phyloP scores from a whole-genome alignment of 441 rosid genomes.

The Rhodomyrtus psidioides region DNA sequence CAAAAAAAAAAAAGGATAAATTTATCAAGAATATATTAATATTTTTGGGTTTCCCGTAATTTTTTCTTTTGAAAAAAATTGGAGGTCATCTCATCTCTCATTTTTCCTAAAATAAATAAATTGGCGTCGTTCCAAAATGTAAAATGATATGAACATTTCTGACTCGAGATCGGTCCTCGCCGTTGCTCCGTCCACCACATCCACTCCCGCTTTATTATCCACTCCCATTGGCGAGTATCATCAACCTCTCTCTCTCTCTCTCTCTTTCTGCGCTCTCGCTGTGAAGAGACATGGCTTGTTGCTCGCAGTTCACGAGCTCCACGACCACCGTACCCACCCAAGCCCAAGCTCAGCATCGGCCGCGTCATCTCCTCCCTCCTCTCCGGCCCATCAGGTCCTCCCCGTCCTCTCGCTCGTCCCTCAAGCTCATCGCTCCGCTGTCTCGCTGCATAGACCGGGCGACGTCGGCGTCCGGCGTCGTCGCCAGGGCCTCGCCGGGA shows the following conservation, averaged over 20 bases:
- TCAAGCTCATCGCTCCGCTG: not conserved
- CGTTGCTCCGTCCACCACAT: not conserved
- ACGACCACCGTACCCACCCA: not conserved
- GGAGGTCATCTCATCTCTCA: no score
- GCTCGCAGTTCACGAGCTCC: not conserved
- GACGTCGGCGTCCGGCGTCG: not conserved
- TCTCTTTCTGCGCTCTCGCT: not conserved
- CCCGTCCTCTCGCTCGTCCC: not conserved
- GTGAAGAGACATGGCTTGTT: not conserved
- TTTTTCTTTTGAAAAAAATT: no score
- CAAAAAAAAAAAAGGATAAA: no score
- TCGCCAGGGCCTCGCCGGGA: conserved; percentile 18
- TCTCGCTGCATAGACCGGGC: not conserved
- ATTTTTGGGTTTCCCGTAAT: no score
- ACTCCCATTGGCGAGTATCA: not conserved
- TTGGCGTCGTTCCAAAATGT: no score
- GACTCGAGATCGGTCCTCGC: not conserved
- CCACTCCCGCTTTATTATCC: not conserved
- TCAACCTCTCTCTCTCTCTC: not conserved
- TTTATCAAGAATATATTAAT: no score
- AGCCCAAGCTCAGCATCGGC: not conserved
- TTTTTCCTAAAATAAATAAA: no score
- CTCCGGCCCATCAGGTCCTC: not conserved
- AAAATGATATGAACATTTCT: not conserved
- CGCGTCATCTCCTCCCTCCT: not conserved